phyloP scores from a whole-genome alignment of 2,329 filamentous ascomycete species.

The Claviceps sp. region DNA sequence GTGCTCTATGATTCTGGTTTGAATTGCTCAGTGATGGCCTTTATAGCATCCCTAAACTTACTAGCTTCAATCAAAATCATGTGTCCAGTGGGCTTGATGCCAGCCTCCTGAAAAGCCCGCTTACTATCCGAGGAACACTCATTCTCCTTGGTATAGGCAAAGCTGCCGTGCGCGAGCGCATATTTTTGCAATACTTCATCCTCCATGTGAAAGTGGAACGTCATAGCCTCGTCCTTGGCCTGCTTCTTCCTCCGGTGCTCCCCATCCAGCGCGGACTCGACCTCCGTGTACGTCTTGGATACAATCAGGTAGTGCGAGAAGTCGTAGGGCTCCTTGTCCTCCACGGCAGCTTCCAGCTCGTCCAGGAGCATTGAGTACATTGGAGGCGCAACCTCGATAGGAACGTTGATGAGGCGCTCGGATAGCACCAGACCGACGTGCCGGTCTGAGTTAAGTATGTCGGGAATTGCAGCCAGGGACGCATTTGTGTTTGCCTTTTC shows the following conservation, averaged over 20 bases:
- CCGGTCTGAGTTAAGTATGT: conserved; percentile 38
- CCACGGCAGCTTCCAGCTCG: conserved; percentile 76
- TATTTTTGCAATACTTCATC: conserved; percentile 78
- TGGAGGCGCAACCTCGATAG: conserved; percentile 80
- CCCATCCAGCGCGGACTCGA: conserved; percentile 65
- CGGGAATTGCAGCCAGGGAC: conserved; percentile 40
- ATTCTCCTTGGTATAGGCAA: conserved; percentile 67
- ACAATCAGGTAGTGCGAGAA: conserved; percentile 89
- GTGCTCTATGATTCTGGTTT: conserved; percentile 25
- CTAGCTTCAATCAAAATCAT: conserved; percentile 73
- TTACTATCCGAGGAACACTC: conserved; percentile 81
- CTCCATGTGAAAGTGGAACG: conserved; percentile 91
- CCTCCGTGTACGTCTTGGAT: conserved; percentile 85
- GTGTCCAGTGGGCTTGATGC: conserved; percentile 71
- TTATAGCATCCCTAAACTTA: conserved; percentile 64
- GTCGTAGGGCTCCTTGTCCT: conserved; percentile 82
- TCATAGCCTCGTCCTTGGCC: conserved; percentile 43
- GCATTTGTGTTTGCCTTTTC: conserved; percentile 39
- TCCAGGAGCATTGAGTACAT: conserved; percentile 92
- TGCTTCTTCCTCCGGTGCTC: conserved; percentile 51
- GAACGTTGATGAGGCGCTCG: conserved; percentile 92
- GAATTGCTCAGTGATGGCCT: conserved; percentile 64
- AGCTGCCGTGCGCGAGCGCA: conserved; percentile 55
- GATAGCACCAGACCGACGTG: conserved; percentile 79
- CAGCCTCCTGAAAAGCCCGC: conserved; percentile 85